Conservation (phyloP, 306 rosid genomes). For the Cicer cuneatum region DNA sequence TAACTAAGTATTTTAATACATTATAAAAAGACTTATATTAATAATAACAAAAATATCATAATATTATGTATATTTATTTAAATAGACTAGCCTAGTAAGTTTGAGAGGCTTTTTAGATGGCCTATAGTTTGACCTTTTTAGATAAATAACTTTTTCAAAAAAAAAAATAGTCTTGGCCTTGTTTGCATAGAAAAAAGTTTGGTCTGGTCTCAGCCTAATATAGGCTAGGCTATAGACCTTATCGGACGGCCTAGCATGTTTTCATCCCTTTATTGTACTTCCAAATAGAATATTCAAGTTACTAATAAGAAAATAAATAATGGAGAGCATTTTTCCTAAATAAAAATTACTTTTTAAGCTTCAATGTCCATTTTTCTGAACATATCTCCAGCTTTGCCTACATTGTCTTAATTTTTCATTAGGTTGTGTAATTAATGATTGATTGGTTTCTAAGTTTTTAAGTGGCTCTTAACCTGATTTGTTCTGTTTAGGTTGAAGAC, state of each 20-base stretch:
- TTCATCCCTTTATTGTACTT: not conserved
- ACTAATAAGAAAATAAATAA: not conserved
- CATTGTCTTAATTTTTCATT: constrained; percentile 2
- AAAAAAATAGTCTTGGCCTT: too few relatives aligned
- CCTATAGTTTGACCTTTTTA: not conserved
- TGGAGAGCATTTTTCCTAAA: not conserved
- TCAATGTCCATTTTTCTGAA: not conserved
- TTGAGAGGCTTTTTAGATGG: not conserved
- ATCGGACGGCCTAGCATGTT: not conserved
- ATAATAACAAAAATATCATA: not conserved
- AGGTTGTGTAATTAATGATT: constrained; percentile 20
- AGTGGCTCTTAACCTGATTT: constrained; percentile 32
- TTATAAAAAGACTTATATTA: not conserved
- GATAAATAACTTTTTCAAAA: not conserved
- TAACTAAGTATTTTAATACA: not conserved
- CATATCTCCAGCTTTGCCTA: constrained; percentile 7
- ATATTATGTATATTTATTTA: not conserved
- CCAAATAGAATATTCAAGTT: not conserved
- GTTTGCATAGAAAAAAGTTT: too few relatives aligned
- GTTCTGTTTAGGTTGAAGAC: constrained; percentile 66
- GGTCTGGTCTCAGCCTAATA: too few relatives aligned
- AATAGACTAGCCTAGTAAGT: not conserved
- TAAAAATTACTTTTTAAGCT: not conserved
- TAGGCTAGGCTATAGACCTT: too few relatives aligned
- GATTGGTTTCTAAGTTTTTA: constrained; percentile 7